These are phyloP conservation scores for Naganishia sp. DNA, from an alignment of 1,284 basidiomycete genomes.

Conservation along the genomic window DNA sequence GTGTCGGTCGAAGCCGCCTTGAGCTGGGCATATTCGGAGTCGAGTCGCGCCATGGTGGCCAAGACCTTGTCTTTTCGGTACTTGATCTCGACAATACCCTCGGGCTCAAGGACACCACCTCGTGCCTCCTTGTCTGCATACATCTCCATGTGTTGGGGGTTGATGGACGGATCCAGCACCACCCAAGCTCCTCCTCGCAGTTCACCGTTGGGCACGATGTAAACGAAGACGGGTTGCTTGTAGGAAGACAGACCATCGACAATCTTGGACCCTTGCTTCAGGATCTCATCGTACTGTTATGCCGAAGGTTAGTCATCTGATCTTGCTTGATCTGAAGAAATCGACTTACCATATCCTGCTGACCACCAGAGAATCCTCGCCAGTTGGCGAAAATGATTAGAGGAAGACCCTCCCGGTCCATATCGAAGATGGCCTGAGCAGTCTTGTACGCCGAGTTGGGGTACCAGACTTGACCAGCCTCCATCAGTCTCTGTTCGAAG, in stretches of 20 bases:
- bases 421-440: slow-evolving; percentile 97
- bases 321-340: background rate
- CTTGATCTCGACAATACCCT: slow-evolving; percentile 90
- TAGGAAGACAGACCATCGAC: slow-evolving; percentile 96
- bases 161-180: slow-evolving; percentile 96
- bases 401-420: slow-evolving; percentile 94
- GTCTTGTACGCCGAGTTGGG: slow-evolving; percentile 99
- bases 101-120: slow-evolving; percentile 95
- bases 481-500: slow-evolving; percentile 97
- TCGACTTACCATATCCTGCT: slow-evolving; percentile 81
- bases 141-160: slow-evolving; percentile 98
- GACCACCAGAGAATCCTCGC: slow-evolving; percentile 99
- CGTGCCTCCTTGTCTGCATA: slow-evolving; percentile 94
- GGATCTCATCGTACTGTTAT: slow-evolving; percentile 73
- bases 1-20: slow-evolving; percentile 77
- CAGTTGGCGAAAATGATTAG: slow-evolving; percentile 99
- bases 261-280: slow-evolving; percentile 94
- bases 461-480: slow-evolving; percentile 99
- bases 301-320: background rate
- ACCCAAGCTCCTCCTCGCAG: slow-evolving; percentile 99
- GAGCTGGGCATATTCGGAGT: slow-evolving; percentile 76
- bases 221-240: slow-evolving; percentile 98
- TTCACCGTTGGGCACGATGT: slow-evolving; percentile 98
- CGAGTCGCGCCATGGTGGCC: slow-evolving; percentile 89
- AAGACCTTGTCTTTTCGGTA: slow-evolving; percentile 84